Evolutionary conservation across 257 asterid species (phyloP), one percentile per base, ranked within the genome.

Genomic region (Mentha longifolia): DNA sequence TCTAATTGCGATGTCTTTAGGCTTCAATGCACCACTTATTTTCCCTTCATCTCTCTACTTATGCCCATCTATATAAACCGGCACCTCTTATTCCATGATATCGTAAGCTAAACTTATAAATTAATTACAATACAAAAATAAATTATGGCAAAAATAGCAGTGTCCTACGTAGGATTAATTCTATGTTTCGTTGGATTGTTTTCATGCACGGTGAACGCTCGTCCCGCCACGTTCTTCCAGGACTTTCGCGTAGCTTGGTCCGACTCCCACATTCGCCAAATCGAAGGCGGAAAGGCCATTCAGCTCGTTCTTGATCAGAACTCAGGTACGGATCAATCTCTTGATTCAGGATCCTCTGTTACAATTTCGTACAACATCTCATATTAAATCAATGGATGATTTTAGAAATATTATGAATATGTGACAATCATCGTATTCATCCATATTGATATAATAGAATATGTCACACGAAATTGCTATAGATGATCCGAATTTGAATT

Each of bases 271-370:
- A 77, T 92, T 72, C 84, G 86, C 54, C 92, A 86, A 66, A 43
- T 89, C 17, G 84, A 84, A 0, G 96, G 92, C 0, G 98, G 98
- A 37, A 74, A 67, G 41, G 89, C 94, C 68, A 84, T 92, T 72
- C 98, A 89, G 50, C 96, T 92, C 33, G 42, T 80, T 74, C 92
- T 92, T 14, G 98, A 92, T 67, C 96, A 61, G 45, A 85, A 43
- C 62, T 89, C 98, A 55, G 96, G 98, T 22, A 22, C 25, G 1
- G 25, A 22, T 22, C n/a, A n/a, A 22, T 22, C 25, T 22, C 25
- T 2, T 2, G 25, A 22, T 22, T 22, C 2, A n/a, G 25, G 25
- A 22, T 22, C 25, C 2, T 22, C 25, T 22, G 2, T 22, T 22
- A 2, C 25, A 22, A 22, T 22, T 22, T 22, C 25, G 25, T 2